Conservation (phyloP, 179 eudicot species). For the Amaranthus tricolor region DNA sequence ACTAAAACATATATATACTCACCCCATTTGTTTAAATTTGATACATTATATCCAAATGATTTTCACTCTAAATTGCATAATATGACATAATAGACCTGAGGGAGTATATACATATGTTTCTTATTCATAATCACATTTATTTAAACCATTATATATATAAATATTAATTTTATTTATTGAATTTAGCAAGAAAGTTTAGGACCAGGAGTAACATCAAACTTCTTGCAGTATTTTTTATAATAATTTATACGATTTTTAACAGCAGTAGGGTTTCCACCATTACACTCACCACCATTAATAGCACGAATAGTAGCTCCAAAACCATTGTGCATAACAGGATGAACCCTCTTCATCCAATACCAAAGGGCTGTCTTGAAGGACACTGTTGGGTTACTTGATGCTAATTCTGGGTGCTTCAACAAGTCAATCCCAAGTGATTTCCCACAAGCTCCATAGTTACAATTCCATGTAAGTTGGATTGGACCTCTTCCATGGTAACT, state of each 20-base stretch:
- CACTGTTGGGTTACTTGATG: constrained; percentile 3
- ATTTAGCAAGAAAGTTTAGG: constrained; percentile 16
- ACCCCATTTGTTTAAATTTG: too few species aligned
- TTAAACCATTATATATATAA: too few species aligned
- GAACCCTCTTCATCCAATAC: constrained; percentile 27
- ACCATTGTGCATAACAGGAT: constrained; percentile 13
- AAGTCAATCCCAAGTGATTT: constrained; percentile 19
- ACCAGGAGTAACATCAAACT: constrained; percentile 22
- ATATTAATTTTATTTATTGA: too few species aligned
- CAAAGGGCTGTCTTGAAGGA: constrained; percentile 21
- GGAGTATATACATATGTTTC: too few species aligned
- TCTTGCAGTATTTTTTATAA: constrained; percentile 16
- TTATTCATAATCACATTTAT: too few species aligned
- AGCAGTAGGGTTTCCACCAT: neutral
- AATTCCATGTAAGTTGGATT: constrained; percentile 20
- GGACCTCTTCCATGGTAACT: constrained; percentile 19
- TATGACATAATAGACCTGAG: too few species aligned
- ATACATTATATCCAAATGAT: too few species aligned
- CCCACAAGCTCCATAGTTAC: constrained; percentile 24
- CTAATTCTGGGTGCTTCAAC: constrained; percentile 15
- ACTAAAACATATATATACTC: too few species aligned
- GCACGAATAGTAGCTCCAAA: constrained; percentile 22
- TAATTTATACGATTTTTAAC: constrained; percentile 20
- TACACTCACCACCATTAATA: constrained; percentile 16
- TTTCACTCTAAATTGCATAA: too few species aligned